Conservation (phyloP, 2,329 filamentous ascomycete species). For the Sphaerulina musiva region DNA sequence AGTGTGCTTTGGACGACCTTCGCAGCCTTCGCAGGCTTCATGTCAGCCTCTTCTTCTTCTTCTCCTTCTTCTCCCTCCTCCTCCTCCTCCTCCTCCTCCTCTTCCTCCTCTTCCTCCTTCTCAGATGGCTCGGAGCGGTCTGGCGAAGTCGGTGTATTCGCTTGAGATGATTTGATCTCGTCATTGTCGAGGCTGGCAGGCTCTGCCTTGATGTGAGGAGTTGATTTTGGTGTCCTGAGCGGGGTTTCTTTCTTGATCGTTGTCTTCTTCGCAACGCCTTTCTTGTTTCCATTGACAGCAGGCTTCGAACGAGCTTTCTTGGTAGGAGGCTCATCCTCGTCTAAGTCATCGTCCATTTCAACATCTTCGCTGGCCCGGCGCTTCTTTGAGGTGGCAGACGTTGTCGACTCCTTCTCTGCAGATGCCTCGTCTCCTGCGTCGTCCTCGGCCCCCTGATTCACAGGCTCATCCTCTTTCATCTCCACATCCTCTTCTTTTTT, state of each 20-base stretch:
- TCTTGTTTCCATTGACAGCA: constrained; percentile 14
- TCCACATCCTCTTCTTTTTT: constrained; percentile 32
- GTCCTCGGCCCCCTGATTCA: constrained; percentile 22
- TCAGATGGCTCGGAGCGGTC: constrained; percentile 23
- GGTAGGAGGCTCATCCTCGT: constrained; percentile 32
- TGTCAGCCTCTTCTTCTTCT: constrained; percentile 61
- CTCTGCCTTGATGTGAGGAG: constrained; percentile 11
- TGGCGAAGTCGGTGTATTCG: neutral
- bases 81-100: constrained; percentile 17
- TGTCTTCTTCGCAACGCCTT: constrained; percentile 24
- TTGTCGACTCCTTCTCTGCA: constrained; percentile 19
- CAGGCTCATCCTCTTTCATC: constrained; percentile 25
- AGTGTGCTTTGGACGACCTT: constrained; percentile 75
- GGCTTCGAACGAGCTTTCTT: constrained; percentile 33
- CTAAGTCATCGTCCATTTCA: constrained; percentile 26
- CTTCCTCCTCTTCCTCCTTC: constrained; percentile 29
- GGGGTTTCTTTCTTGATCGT: constrained; percentile 19
- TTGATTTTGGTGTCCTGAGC: constrained; percentile 12
- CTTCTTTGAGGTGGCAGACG: constrained; percentile 26
- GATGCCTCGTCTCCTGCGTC: constrained; percentile 20
- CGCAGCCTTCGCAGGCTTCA: constrained; percentile 65
- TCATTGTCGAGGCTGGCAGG: constrained; percentile 13
- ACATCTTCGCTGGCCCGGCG: constrained; percentile 22
- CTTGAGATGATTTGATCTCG: constrained; percentile 1
- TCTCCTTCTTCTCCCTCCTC: constrained; percentile 32